Base-by-base conservation (phyloP, 495 filamentous ascomycete genomes). In the Podospora conica region DNA sequence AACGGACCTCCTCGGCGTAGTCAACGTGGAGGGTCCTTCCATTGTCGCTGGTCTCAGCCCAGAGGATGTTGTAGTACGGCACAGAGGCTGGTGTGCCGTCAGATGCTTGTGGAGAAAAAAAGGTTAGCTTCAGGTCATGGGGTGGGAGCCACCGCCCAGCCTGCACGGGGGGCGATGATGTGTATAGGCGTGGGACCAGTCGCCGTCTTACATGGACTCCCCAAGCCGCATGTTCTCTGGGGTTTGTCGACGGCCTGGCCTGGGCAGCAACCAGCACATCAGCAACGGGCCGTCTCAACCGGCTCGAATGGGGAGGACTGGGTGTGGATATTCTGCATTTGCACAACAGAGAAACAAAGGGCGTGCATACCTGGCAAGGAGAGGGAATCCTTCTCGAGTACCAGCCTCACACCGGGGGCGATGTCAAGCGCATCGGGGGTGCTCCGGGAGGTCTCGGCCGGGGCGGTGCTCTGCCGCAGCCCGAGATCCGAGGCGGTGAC, bases 1-100 rank as follows among this genome's bases (percentile, higher is more conserved):
- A 6, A 5, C 55, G 48, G 5, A 60, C 64, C 24, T 74, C 48
- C 23, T 81, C 75, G 10, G 92, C 93, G 75, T 91, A 97, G 59
- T 89, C 86, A 69, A 98, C 88, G 12, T 82, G 83, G 23, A 98
- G 75, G n/a, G 84, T 82, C 56, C 80, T 83, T 10, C 81, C 77
- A 23, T 75, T 75, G 11, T 78, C 81, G 61, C 85, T 73, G 27
- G 80, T 62, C 66, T 91, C 86, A 22, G 89, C 91, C 85, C 91
- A 96, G 31, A 98, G 87, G 53, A 98, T 77, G 73, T 96, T 90
- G 77, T 90, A 92, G 63, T 93, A 87, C 0, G 90, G 87, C 15
- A 97, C 90, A 54, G 68, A 66, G 22, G 25, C 57, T 12, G 70
- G 68, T 4, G 71, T 53, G 55, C 64, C 59, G 9, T 66, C 66